Base-by-base conservation (phyloP, 208 protist species). In the Trypanosoma conorhini region DNA sequence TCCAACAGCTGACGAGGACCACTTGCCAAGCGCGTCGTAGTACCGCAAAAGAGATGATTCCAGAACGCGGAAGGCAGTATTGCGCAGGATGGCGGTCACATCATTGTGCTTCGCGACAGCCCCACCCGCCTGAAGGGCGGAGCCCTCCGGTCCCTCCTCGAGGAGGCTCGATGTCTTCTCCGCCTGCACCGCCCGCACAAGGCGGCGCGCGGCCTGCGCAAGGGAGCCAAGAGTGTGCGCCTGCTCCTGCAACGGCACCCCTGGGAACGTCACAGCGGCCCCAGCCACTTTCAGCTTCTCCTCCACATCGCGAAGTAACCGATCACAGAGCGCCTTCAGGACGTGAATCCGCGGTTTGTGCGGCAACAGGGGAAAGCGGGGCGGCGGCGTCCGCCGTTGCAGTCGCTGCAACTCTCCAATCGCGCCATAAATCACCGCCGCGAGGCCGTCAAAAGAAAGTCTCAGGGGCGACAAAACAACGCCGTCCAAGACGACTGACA, bases 341-440 rank as follows among this genome's bases (percentile, higher is more conserved):
- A 77, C 50, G 82, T 96, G 91, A 52, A 96, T 62, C 4, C 91
- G 86, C 12, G 88, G 77, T 64, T 93, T 96, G 30, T 96, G 87
- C 24, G 84, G 81, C 35, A 96, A 70, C 62, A 96, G 66, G 22
- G 80, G 77, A 35, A 79, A 91, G 21, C 28, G 46, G 38, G 17
- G 21, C 54, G 35, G 4, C 9, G 9, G 35, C 7, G 67, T 5
- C 1, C 50, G 3, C 12, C 62, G 44, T 30, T 85, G 84, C 24
- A 91, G 63, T 28, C 51, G 38, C 62, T 88, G 82, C 35, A 92
- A 67, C 12, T 74, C 70, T 15, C 71, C 72, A 38, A 91, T 72
- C 0, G 66, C 57, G 24, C 52, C 60, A 10, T 65, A 74, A 44
- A 92, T 72, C 9, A 95, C 61, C n/a, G 51, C 21, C 31, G 70